phyloP scores from a whole-genome alignment of 225 moss, liverwort and hornwort genomes.

The Polytrichum formosum region DNA sequence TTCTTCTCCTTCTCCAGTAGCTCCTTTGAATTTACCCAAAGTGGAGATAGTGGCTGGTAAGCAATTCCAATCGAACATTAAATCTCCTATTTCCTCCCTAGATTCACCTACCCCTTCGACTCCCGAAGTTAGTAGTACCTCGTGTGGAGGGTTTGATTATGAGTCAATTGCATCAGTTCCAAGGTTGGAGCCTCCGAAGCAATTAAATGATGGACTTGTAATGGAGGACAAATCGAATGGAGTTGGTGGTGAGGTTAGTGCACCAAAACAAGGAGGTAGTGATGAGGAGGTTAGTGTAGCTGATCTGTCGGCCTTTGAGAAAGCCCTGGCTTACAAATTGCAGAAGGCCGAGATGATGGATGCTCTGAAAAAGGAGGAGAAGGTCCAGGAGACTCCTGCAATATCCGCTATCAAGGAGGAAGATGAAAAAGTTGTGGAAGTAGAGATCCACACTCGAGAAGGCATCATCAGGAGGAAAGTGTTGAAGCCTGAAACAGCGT shows the following conservation, averaged over 20 bases:
- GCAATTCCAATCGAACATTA: conserved; percentile 28
- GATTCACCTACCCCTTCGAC: background rate
- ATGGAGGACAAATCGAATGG: no score
- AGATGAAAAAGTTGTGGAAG: conserved; percentile 55
- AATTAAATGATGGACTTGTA: background rate
- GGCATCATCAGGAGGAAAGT: conserved; percentile 74
- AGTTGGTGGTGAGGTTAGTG: background rate
- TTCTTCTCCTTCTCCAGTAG: conserved; percentile 14
- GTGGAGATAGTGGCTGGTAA: conserved; percentile 50
- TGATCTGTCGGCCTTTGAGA: conserved; percentile 53
- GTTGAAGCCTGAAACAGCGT: conserved; percentile 50
- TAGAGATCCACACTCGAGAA: conserved; percentile 87
- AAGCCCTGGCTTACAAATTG: conserved; percentile 65
- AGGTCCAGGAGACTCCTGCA: conserved; percentile 6
- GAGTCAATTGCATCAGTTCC: background rate
- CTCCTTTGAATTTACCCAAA: conserved; percentile 30
- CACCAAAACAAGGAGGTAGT: conserved; percentile 3
- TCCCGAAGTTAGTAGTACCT: background rate
- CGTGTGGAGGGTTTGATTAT: background rate
- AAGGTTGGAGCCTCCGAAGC: background rate
- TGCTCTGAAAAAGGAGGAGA: conserved; percentile 30
- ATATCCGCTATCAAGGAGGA: conserved; percentile 6
- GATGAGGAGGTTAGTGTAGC: conserved; percentile 10
- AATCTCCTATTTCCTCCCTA: conserved; percentile 6
- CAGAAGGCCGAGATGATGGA: conserved; percentile 78